Conservation (phyloP, 2,329 filamentous ascomycete genomes). For the Fonsecaea multimorphosa region DNA sequence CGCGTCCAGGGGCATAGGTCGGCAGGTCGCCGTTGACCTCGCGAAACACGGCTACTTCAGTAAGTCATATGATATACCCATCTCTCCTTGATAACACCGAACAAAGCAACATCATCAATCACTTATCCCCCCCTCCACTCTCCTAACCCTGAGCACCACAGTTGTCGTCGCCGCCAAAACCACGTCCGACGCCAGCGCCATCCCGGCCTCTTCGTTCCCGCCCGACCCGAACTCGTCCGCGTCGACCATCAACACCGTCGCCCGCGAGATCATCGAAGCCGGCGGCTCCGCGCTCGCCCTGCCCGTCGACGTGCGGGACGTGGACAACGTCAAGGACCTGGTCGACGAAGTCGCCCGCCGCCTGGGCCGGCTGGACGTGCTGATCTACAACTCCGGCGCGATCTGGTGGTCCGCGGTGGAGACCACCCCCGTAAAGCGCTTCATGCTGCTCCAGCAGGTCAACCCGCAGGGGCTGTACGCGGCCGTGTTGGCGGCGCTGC, state of each 20-base stretch:
- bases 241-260: conserved; percentile 82
- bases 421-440: conserved; percentile 75
- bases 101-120: background rate
- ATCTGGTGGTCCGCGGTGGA: conserved; percentile 83
- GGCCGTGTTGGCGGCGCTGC: conserved; percentile 70
- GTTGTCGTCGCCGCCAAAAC: conserved; percentile 81
- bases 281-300: conserved; percentile 71
- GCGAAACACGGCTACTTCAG: conserved; percentile 73
- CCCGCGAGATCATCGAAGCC: conserved; percentile 70
- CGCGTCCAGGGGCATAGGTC: conserved; percentile 78
- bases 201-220: conserved; percentile 62
- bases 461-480: conserved; percentile 79
- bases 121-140: no score
- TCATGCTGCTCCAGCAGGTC: conserved; percentile 76
- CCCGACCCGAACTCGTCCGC: conserved; percentile 75
- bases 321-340: conserved; percentile 65
- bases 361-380: conserved; percentile 71
- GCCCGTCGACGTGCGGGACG: conserved; percentile 71
- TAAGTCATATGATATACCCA: conserved; percentile 44
- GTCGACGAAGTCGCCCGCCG: conserved; percentile 63
- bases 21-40: conserved; percentile 79
- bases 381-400: conserved; percentile 83
- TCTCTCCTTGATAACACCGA: background rate
- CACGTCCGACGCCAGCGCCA: conserved; percentile 65
- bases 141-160: conserved; percentile 42